Percentiles rank a stretch among this genome's conserved stretches.
Conservation (phyloP, 2,329 filamentous ascomycete species). For the Neopestalotiopsis sp. region DNA sequence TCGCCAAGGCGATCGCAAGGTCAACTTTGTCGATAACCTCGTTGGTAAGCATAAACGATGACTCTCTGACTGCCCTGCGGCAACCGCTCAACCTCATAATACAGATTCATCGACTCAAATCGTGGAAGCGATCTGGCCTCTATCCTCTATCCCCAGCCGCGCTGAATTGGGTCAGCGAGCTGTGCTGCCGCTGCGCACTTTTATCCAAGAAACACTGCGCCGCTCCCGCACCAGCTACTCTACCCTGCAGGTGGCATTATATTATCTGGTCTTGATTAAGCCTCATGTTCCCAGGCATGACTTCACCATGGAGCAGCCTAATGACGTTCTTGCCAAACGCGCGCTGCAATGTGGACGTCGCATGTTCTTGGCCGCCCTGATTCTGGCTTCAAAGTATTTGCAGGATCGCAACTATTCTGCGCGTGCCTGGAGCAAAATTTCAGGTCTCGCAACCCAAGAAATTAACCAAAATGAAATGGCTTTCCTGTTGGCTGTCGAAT, state of each 20-base stretch:
- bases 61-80: conserved; percentile 19
- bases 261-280: conserved; percentile 95
- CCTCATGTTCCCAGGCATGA: conserved; percentile 82
- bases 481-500: conserved; percentile 88
- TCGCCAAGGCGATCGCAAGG: conserved; percentile 89
- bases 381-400: conserved; percentile 95
- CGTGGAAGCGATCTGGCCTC: conserved; percentile 95
- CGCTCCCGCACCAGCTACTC: conserved; percentile 97
- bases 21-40: conserved; percentile 93
- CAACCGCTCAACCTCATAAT: conserved; percentile 38
- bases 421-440: conserved; percentile 98
- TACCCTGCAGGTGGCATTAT: conserved; percentile 93
- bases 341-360: conserved; percentile 93
- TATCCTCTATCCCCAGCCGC: conserved; percentile 80
- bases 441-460: conserved; percentile 88
- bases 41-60: conserved; percentile 78
- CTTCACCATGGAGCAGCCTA: conserved; percentile 84
- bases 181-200: conserved; percentile 88
- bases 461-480: conserved; percentile 97
- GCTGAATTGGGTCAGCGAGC: conserved; percentile 75
- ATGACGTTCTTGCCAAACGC: conserved; percentile 73
- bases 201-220: conserved; percentile 96
- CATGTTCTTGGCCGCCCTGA: conserved; percentile 95
- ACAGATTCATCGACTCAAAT: conserved; percentile 96
- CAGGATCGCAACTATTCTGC: conserved; percentile 98